These are phyloP conservation scores for Linnemannia schmuckeri DNA, from an alignment of 192 early-diverging fungal species.

Conservation along the genomic window DNA sequence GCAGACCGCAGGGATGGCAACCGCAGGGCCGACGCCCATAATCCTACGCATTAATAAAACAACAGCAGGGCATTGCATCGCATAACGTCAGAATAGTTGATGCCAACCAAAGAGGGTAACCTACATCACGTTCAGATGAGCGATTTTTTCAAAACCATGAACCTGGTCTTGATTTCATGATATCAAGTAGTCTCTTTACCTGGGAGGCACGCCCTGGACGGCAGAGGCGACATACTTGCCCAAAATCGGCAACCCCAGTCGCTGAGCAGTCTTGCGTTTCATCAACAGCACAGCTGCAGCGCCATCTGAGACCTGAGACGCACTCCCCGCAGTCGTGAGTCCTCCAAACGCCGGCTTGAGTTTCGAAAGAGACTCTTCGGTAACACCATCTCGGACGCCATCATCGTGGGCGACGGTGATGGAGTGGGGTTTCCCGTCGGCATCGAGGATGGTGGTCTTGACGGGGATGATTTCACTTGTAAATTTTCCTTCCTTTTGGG, in stretches of 20 bases:
- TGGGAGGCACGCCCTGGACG: constrained; percentile 89
- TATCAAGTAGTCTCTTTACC: no score
- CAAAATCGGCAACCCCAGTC: constrained; percentile 84
- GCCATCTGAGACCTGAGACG: constrained; percentile 99
- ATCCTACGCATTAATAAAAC: constrained; percentile 58
- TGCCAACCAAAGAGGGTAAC: no score
- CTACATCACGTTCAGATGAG: no score
- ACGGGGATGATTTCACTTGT: constrained; percentile 92
- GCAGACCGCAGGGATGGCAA: constrained; percentile 90
- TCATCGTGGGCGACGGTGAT: constrained; percentile 88
- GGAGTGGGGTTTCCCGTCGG: constrained; percentile 77
- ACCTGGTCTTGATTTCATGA: no score
- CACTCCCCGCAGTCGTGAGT: constrained; percentile 91
- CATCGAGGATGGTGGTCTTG: constrained; percentile 74
- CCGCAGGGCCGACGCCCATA: constrained; percentile 98
- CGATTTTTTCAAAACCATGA: no score
- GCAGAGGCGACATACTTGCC: constrained; percentile 91
- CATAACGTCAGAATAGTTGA: no score
- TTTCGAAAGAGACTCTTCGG: constrained; percentile 84
- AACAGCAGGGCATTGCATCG: no score
- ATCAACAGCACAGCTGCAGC: constrained; percentile 96
- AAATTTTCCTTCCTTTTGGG: constrained; percentile 92
- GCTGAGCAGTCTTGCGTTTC: constrained; percentile 90
- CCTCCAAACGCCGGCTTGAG: constrained; percentile 91
- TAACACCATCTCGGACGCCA: constrained; percentile 87